Evolutionary conservation across 2,329 filamentous ascomycete species (phyloP), one percentile per base, ranked within the genome.

Genomic region (Gyromitra esculenta): DNA sequence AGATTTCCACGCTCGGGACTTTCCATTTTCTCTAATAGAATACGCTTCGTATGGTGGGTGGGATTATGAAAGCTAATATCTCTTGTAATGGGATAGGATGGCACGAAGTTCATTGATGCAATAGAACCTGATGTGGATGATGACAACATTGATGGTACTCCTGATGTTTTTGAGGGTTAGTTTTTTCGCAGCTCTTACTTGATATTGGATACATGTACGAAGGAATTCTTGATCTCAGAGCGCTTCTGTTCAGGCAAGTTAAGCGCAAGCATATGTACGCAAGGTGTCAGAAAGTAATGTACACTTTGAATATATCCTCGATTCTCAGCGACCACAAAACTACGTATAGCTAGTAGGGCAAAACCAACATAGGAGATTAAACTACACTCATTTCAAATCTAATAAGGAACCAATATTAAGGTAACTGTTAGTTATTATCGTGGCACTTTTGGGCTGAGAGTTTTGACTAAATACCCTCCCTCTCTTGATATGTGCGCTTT

Each of bases 21-120:
- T 25, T 18, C 21, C n/a, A 5, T n/a, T 52, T 39, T 52, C 4
- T 21, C 8, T 35, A 1, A 2, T 8, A 9, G 21, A 15, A 41
- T 18, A 64, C 18, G 13, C 18, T 13, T 64, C 21, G 5, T 3
- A 9, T 1, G 25, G 43, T 35, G 25, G 0, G n/a, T 43, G 9
- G 31, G 15, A n/a, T 52, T 2, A 52, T 37, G 4, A 21, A 37
- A n/a, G 18, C 50, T 67, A 48, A 65, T 18, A 18, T 31, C 25
- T 37, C 11, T 25, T 5, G 37, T 37, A 25, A 35, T 15, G 21
- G 7, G 25, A 31, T 59, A 73, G 68, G 68, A 70, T 11, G 72
- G 52, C n/a, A 57, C 56, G 8, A 43, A 60, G 15, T 66, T 75
- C 25, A 11, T 71, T 11, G 60, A 48, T 57, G 35, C 73, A 45